Evolutionary conservation across 1,139 yeast species (phyloP).

Genomic region (Eremothecium cymbalariae): DNA sequence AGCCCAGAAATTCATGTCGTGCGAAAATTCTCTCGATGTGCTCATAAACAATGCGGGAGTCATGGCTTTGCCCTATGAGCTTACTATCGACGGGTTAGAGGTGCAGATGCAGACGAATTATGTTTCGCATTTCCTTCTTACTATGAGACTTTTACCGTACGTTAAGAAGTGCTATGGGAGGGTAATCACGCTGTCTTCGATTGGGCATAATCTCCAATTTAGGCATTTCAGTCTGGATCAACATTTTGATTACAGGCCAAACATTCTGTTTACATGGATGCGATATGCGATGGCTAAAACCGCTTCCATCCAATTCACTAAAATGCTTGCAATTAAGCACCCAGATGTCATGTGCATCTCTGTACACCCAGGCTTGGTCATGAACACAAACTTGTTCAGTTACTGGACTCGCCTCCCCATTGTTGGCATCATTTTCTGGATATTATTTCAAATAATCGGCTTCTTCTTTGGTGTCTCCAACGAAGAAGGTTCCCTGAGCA

Average conservation of each 20-base stretch:
- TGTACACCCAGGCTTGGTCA: slow-evolving; percentile 81
- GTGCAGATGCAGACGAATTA: slow-evolving; percentile 75
- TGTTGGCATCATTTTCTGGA: slow-evolving; percentile 64
- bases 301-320: slow-evolving; percentile 68
- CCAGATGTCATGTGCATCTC: slow-evolving; percentile 59
- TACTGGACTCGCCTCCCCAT: slow-evolving; percentile 75
- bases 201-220: slow-evolving; percentile 56
- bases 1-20: slow-evolving; percentile 39
- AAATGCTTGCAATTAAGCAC: slow-evolving; percentile 54
- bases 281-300: slow-evolving; percentile 76
- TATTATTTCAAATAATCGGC: slow-evolving; percentile 59
- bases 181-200: slow-evolving; percentile 59
- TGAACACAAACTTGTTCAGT: slow-evolving; percentile 66
- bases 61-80: slow-evolving; percentile 61
- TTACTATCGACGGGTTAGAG: slow-evolving; percentile 68
- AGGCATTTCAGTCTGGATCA: slow-evolving; percentile 43
- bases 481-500: slow-evolving; percentile 65
- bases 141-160: slow-evolving; percentile 51
- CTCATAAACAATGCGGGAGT: slow-evolving; percentile 77
- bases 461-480: slow-evolving; percentile 59
- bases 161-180: slow-evolving; percentile 43
- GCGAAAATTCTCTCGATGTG: slow-evolving; percentile 51
- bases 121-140: slow-evolving; percentile 64
- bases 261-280: slow-evolving; percentile 64
- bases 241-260: slow-evolving; percentile 54